These are phyloP conservation scores for Jackrogersella multiformis DNA, from an alignment of 495 filamentous ascomycete genomes.

Conservation along the genomic window DNA sequence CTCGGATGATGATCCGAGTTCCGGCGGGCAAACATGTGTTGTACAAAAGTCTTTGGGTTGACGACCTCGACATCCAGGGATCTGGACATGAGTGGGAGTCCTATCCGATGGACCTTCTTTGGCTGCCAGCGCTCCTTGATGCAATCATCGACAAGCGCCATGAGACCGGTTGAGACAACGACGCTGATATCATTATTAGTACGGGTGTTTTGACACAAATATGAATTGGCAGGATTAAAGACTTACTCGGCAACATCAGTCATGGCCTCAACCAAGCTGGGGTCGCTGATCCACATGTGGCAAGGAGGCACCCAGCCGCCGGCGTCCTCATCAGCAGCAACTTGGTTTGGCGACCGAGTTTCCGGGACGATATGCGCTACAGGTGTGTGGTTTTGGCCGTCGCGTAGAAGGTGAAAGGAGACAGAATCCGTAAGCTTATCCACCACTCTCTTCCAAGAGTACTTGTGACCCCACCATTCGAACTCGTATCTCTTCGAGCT, in stretches of 20 bases:
- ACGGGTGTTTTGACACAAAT: not conserved
- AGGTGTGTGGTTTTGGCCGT: conserved; percentile 64
- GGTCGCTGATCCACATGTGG: conserved; percentile 86
- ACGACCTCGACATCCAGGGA: conserved; percentile 72
- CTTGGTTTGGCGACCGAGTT: conserved; percentile 72
- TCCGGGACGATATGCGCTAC: conserved; percentile 91
- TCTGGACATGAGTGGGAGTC: conserved; percentile 65
- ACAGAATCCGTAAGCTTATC: conserved; percentile 68
- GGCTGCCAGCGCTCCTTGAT: conserved; percentile 82
- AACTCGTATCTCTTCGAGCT: conserved; percentile 84
- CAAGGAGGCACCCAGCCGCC: conserved; percentile 94
- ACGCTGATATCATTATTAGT: conserved; percentile 63
- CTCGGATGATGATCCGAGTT: conserved; percentile 54
- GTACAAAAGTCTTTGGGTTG: conserved; percentile 76
- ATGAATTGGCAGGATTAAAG: conserved; percentile 6
- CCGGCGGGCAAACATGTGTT: conserved; percentile 78
- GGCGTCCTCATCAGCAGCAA: conserved; percentile 74
- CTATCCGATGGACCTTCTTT: conserved; percentile 67
- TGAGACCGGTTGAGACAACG: conserved; percentile 88
- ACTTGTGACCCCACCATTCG: conserved; percentile 88
- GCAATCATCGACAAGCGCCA: conserved; percentile 90
- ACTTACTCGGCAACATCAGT: conserved; percentile 95
- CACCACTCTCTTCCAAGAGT: conserved; percentile 82
- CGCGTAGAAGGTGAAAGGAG: conserved; percentile 80
- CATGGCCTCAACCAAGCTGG: conserved; percentile 67